phyloP scores from a whole-genome alignment of 306 rosid species.

The Acmispon strigosus region DNA sequence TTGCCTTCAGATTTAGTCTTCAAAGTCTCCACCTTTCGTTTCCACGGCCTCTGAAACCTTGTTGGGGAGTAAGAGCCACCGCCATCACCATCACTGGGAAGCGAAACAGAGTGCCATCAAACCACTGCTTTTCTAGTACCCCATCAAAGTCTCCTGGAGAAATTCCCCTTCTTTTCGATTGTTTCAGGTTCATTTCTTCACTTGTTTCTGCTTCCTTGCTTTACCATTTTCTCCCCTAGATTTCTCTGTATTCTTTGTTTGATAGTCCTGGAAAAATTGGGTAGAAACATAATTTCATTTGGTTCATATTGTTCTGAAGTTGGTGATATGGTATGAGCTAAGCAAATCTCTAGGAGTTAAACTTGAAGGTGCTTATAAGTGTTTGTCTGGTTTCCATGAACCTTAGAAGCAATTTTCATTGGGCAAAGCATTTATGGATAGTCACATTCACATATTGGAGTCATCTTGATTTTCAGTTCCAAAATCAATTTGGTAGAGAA shows the following conservation, averaged over 20 bases:
- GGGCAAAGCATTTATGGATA: too few relatives aligned
- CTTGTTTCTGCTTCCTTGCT: not conserved
- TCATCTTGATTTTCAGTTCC: too few relatives aligned
- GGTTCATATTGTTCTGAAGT: not conserved
- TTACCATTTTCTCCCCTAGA: not conserved
- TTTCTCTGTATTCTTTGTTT: not conserved
- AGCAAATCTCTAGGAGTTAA: not conserved
- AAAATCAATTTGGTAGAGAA: too few relatives aligned
- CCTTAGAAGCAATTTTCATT: too few relatives aligned
- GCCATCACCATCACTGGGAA: not conserved
- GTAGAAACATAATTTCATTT: not conserved
- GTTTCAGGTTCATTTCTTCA: conserved; percentile 46
- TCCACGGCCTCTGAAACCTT: conserved; percentile 28
- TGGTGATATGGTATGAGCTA: not conserved
- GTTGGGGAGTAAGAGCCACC: not conserved
- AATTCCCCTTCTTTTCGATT: conserved; percentile 38
- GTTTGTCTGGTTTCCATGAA: too few relatives aligned
- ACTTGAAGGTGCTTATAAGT: not conserved
- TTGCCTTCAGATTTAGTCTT: conserved; percentile 20
- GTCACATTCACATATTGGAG: too few relatives aligned
- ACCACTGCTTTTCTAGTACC: conserved; percentile 13
- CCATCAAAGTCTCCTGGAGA: conserved; percentile 39
- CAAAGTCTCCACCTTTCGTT: conserved; percentile 28
- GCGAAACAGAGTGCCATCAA: conserved; percentile 4
- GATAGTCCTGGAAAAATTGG: not conserved